Evolutionary conservation across 2,329 filamentous ascomycete genomes (phyloP), one percentile per base, ranked within the genome.

Genomic region (Phialophora macrospora): DNA sequence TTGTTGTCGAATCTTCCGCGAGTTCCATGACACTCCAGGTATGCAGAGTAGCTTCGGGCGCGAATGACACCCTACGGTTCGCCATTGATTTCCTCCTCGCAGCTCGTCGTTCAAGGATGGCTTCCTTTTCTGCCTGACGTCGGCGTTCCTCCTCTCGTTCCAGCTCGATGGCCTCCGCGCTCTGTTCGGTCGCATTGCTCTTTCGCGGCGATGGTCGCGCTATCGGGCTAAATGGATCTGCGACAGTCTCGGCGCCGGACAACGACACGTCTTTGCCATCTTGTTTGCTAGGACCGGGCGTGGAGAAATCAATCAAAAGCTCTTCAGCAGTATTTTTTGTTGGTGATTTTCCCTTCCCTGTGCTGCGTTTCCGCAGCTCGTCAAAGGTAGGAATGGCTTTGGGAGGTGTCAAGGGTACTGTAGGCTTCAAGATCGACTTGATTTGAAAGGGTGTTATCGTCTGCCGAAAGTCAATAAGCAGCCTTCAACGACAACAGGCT

Each of bases 1-100:
- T 88, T 14, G 89, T 90, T 1, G 93, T 96, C 22, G 92, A 92
- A 75, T 97, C 93, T 74, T 93, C 92, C 75, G 88, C 85, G 68
- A 93, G 90, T 74, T 98, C 94, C 52, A 97, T 87, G 63, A 95
- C 93, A 74, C 98, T 93, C 84, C 96, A 98, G 0, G 95, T 99
- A 76, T 99, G 95, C 41, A 99, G 84, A 3, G 95, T 99, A 12
- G 95, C 95, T 79, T 99, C 95, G 0, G 95, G 95, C 4, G 95
- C 95, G 78, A 99, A 99, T 0, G 94, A 98, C 38, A 99, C 95
- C 74, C 95, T 88, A 74, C 95, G 88, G 76, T 95, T 96, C 55
- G 94, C 93, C 64, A 97, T 85, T 20, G 93, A 97, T 77, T 98
- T 98, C 72, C 95, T 87, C 69, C 95, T 89, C 52, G 92, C 93